These are phyloP conservation scores for Colletotrichum chrysophilum DNA, from an alignment of 2,329 filamentous ascomycete species.

Conservation along the genomic window DNA sequence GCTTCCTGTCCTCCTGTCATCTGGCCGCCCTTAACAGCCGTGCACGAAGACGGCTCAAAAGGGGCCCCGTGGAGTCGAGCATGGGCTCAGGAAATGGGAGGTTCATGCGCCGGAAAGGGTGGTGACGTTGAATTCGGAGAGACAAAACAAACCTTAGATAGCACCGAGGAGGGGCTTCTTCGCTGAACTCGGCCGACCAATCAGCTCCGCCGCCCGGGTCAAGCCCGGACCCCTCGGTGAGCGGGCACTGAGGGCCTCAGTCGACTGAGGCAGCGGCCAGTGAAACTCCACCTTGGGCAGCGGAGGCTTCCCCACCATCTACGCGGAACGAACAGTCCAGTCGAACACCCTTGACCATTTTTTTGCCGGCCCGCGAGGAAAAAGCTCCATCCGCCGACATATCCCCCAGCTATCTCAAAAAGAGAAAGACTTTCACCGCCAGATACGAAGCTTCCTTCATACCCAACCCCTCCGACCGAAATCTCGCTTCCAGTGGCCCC, in stretches of 20 bases:
- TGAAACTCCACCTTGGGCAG: constrained; percentile 1
- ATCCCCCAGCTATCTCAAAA: background rate
- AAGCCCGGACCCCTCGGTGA: background rate
- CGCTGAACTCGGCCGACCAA: background rate
- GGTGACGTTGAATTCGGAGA: background rate
- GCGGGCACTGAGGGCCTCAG: background rate
- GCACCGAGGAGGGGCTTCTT: background rate
- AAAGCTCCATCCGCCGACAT: background rate
- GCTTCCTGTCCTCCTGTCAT: background rate
- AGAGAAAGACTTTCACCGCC: background rate
- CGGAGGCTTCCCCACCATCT: background rate
- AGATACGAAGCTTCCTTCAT: background rate
- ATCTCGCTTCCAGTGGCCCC: background rate
- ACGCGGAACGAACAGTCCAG: background rate
- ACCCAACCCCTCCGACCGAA: background rate
- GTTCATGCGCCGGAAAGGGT: background rate
- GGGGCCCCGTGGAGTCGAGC: background rate
- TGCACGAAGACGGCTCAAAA: background rate
- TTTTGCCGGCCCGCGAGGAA: background rate
- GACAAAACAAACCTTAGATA: background rate
- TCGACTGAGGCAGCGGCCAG: background rate
- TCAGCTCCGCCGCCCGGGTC: background rate
- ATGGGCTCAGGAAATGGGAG: background rate
- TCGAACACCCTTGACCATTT: background rate
- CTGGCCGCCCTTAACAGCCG: background rate